These are phyloP conservation scores for Luffa acutangula DNA, from an alignment of 306 rosid genomes.

Conservation along the genomic window DNA sequence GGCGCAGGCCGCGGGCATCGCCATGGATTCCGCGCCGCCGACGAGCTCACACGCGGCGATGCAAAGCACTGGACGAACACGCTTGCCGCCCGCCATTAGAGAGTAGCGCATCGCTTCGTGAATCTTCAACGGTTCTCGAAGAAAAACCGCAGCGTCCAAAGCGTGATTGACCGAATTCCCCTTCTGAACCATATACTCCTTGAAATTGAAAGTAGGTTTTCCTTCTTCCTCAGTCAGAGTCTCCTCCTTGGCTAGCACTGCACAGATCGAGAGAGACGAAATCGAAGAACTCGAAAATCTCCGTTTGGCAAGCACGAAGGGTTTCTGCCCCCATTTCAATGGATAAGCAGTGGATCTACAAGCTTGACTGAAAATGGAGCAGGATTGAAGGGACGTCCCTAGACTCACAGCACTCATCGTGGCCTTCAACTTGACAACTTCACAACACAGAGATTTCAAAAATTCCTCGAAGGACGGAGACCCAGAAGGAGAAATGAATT, in stretches of 20 bases:
- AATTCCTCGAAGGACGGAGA: background rate
- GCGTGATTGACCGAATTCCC: background rate
- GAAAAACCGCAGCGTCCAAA: background rate
- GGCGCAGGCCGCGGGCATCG: background rate
- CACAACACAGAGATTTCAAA: background rate
- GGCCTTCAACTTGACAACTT: background rate
- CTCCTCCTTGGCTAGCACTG: background rate
- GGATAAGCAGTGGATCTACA: background rate
- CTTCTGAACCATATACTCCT: background rate
- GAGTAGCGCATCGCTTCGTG: constrained; percentile 3
- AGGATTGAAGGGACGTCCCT: background rate
- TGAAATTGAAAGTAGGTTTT: background rate
- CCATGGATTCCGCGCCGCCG: background rate
- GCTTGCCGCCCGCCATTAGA: background rate
- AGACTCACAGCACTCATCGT: background rate
- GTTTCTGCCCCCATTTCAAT: background rate
- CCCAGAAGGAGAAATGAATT: background rate
- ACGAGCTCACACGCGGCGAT: background rate
- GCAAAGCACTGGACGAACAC: background rate
- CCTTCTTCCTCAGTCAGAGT: background rate
- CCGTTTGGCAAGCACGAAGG: background rate
- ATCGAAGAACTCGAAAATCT: background rate
- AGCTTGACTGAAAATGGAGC: background rate
- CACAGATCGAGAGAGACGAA: background rate
- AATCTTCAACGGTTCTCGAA: background rate